Evolutionary conservation across 768 basidiomycete species (phyloP), one percentile per base, ranked within the genome.

Genomic region (Leccinum sublutescens): DNA sequence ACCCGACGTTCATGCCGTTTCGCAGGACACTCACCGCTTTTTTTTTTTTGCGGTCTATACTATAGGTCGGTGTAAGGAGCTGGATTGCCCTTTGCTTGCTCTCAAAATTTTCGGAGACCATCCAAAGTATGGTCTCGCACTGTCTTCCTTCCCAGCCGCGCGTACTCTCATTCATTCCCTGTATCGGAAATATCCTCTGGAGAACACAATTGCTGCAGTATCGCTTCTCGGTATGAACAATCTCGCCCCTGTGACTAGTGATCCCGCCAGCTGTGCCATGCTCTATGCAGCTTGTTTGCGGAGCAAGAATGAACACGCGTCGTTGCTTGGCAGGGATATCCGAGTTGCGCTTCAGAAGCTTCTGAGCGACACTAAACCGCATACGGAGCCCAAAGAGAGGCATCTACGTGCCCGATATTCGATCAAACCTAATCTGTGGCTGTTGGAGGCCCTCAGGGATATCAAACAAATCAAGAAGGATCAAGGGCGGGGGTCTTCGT

Each of bases 61-160:
- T 17, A 38, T 36, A 90, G 87, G 82, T 23, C 87, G 88, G 9
- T 89, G 86, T 55, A 76, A 80, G 59, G 79, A 86, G 64, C 78
- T 88, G 1, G 66, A 72, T 14, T 83, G 82, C 57, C 82, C 84
- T 3, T 64, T 73, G 25, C 78, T 88, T 40, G 85, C 86, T 3
- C 74, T 90, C 12, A 73, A 80, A 34, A 81, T 87, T 21, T 86
- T 87, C 66, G 81, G 82, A 21, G 74, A 89, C 66, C 86, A 80
- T 57, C 75, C 84, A 14, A 85, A 84, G 66, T 87, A 88, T 68
- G 80, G 82, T 52, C 62, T 89, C 17, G 68, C 75, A 21, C 76
- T 89, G 14, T 57, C 64, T 8, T 80, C 82, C 3, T 72, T 82
- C 10, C 62, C 74, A 0, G 83, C 80, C 2, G 87, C 80, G 1